phyloP scores from a whole-genome alignment of 768 basidiomycete genomes.

The Strobilomyces confusus region DNA sequence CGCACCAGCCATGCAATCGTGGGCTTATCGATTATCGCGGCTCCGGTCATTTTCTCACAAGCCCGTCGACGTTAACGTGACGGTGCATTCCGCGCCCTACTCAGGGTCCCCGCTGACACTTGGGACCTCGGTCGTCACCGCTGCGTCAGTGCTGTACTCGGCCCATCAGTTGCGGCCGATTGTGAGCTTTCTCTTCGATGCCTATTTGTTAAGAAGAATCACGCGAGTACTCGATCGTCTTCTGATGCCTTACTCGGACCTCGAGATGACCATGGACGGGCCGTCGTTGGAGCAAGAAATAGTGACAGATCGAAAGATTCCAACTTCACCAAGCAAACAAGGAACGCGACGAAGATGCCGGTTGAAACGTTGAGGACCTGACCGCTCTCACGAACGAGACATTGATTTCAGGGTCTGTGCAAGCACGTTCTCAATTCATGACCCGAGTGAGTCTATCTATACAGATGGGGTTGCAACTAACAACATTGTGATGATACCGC shows the following conservation, averaged over 20 bases:
- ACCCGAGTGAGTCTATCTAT: neutral
- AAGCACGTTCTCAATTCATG: neutral
- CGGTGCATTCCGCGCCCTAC: neutral
- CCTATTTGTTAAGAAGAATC: too few relatives aligned
- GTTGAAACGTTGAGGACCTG: too few relatives aligned
- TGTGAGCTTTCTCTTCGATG: neutral
- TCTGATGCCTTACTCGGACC: too few relatives aligned
- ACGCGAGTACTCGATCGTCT: too few relatives aligned
- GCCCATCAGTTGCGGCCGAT: neutral
- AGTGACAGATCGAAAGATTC: too few relatives aligned
- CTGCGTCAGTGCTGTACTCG: neutral
- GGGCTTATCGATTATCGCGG: neutral
- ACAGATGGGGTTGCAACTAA: neutral
- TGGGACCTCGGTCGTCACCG: neutral
- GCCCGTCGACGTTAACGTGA: neutral
- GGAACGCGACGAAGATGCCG: too few relatives aligned
- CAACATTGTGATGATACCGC: neutral
- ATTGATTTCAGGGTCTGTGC: neutral
- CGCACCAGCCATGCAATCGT: conserved; percentile 7
- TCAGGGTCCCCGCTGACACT: neutral
- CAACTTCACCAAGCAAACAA: too few relatives aligned
- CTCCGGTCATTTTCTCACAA: neutral
- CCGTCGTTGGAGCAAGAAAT: too few relatives aligned
- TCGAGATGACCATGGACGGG: too few relatives aligned
- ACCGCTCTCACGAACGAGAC: neutral